Evolutionary conservation across 345 rosid species (phyloP).

Genomic region (Sisymbrium irio): DNA sequence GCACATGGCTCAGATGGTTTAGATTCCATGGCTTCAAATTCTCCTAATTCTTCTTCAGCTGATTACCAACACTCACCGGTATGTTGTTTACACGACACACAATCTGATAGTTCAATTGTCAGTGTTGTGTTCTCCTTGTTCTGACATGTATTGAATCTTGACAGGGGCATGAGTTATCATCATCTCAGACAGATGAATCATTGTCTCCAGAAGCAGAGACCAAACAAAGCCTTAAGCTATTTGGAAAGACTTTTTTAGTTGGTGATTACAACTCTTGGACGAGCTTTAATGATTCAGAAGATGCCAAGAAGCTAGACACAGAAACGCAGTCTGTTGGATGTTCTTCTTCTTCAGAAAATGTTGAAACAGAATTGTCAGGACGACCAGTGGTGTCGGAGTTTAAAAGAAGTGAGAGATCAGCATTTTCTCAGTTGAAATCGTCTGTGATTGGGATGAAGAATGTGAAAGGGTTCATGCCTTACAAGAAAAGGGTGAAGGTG

Average conservation of each 20-base stretch:
- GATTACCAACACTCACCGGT: slow-evolving; percentile 40
- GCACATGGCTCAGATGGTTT: slow-evolving; percentile 45
- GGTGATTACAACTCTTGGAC: slow-evolving; percentile 41
- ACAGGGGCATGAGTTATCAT: slow-evolving; percentile 24
- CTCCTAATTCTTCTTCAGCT: slow-evolving; percentile 39
- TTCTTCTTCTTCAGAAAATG: slow-evolving; percentile 12
- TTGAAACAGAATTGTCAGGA: neutral
- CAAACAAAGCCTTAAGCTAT: slow-evolving; percentile 57
- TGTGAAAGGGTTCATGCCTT: slow-evolving; percentile 62
- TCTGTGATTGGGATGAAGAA: slow-evolving; percentile 25
- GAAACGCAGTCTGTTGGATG: slow-evolving; percentile 20
- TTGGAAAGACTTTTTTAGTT: slow-evolving; percentile 61
- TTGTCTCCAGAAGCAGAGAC: slow-evolving; percentile 34
- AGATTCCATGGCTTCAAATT: slow-evolving; percentile 47
- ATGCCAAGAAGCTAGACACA: slow-evolving; percentile 25
- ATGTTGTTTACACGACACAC: neutral
- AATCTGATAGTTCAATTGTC: neutral
- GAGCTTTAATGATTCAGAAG: slow-evolving; percentile 42
- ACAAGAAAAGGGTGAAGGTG: slow-evolving; percentile 41
- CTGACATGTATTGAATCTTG: slow-evolving; percentile 24
- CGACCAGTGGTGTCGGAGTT: slow-evolving; percentile 6
- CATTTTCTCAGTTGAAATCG: slow-evolving; percentile 32
- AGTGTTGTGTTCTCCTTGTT: neutral
- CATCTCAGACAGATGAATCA: slow-evolving; percentile 31
- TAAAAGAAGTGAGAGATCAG: slow-evolving; percentile 40